Evolutionary conservation across 495 filamentous ascomycete species (phyloP), one percentile per base, ranked within the genome.

Genomic region (Hypoxylon intermedium): DNA sequence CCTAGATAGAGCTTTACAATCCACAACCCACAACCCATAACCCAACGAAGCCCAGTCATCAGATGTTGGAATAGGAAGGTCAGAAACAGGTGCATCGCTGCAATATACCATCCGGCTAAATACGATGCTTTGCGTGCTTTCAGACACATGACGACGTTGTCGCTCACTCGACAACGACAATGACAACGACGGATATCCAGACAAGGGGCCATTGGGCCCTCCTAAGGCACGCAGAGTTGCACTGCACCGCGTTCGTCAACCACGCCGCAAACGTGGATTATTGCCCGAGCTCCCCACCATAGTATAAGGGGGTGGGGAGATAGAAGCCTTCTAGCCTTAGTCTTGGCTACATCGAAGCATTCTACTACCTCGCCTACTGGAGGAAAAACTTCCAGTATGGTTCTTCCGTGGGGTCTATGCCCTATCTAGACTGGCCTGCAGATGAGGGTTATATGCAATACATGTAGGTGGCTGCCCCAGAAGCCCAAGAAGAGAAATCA

Each of bases 341-440:
- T 50, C 50, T 49, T 58, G 36, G 49, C 49, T 45, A 31, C 30
- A 54, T 64, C 26, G 50, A 49, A 59, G 37, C 43, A 1, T 38
- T n/a, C 18, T 58, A 1, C 42, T 28, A 28, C 26, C 11, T 42
- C 46, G 34, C 43, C 52, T 2, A 65, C 62, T 65, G 62, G 62
- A 60, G 62, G 62, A 65, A 65, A 65, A 65, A 60, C 56, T 59
- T 37, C 30, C 23, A 60, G 36, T 56, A 46, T 56, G 33, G 44
- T 56, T 65, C 38, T 56, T 65, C 62, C 56, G 62, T 53, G 20
- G 15, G 34, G 50, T 44, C 34, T 60, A 57, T 60, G 19, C 55
- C 56, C 23, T 43, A 60, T 65, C 42, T 26, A 24, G 55, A 5
- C 40, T 52, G 55, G 46, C 51, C 62, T 56, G 56, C 55, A 65